Evolutionary conservation across 2,329 filamentous ascomycete species (phyloP).

Genomic region (Fusarium buharicum): DNA sequence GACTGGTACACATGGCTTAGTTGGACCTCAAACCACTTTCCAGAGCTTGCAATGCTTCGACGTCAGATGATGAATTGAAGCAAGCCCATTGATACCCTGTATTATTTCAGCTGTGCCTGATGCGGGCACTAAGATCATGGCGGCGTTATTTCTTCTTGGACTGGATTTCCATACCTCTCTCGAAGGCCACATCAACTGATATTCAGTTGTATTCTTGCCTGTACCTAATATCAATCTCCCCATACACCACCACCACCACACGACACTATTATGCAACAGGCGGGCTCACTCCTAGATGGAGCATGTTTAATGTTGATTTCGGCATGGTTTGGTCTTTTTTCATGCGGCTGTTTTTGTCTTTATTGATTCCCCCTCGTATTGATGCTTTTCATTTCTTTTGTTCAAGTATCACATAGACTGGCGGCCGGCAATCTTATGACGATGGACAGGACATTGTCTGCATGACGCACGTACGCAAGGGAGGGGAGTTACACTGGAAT

Average conservation of each 20-base stretch:
- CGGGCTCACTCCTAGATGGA: slow-evolving; percentile 45
- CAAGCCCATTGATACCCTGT: slow-evolving; percentile 41
- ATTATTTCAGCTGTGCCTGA: slow-evolving; percentile 33
- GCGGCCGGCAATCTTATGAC: slow-evolving; percentile 44
- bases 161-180: slow-evolving; percentile 28
- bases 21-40: slow-evolving; percentile 30
- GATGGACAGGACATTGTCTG: slow-evolving; percentile 42
- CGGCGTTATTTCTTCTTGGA: slow-evolving; percentile 36
- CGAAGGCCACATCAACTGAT: slow-evolving; percentile 31
- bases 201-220: slow-evolving; percentile 35
- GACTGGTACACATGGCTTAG: slow-evolving; percentile 56
- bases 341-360: slow-evolving; percentile 12
- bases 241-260: background rate
- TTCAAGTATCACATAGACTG: slow-evolving; percentile 46
- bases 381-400: slow-evolving; percentile 40
- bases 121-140: slow-evolving; percentile 22
- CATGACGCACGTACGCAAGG: slow-evolving; percentile 40
- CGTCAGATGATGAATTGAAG: slow-evolving; percentile 14
- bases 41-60: slow-evolving; percentile 16
- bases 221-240: slow-evolving; percentile 37
- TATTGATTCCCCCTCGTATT: slow-evolving; percentile 42
- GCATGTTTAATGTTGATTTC: slow-evolving; percentile 37
- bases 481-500: slow-evolving; percentile 44
- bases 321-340: slow-evolving; percentile 24
- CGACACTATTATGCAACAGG: slow-evolving; percentile 11